Evolutionary conservation across 495 filamentous ascomycete genomes (phyloP).

Genomic region (Xylaria castorea): DNA sequence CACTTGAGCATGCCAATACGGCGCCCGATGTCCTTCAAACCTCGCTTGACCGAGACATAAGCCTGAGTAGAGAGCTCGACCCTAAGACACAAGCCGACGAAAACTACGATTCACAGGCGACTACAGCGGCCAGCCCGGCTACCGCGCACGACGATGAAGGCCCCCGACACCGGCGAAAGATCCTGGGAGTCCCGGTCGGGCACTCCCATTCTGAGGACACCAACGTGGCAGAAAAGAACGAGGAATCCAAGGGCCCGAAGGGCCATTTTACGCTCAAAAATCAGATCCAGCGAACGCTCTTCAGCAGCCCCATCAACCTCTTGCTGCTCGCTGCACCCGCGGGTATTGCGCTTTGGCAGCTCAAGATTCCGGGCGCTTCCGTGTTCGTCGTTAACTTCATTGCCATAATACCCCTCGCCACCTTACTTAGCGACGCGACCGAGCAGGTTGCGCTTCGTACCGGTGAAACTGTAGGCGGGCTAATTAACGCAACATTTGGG

Average conservation of each 20-base stretch:
- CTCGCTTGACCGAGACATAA: conserved; percentile 28
- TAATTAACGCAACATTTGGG: conserved; percentile 90
- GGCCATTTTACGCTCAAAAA: conserved; percentile 67
- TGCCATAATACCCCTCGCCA: conserved; percentile 88
- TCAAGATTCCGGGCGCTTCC: conserved; percentile 58
- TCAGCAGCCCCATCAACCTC: conserved; percentile 86
- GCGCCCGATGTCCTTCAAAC: conserved; percentile 36
- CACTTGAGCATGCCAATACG: conserved; percentile 32
- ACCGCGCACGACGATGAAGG: neutral
- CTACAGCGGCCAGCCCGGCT: conserved; percentile 35
- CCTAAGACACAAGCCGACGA: conserved; percentile 30
- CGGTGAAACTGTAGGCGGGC: conserved; percentile 84
- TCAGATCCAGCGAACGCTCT: conserved; percentile 72
- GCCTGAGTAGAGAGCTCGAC: conserved; percentile 31
- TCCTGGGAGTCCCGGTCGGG: neutral
- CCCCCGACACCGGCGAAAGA: conserved; percentile 16
- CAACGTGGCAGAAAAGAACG: conserved; percentile 46
- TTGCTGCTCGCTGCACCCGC: conserved; percentile 79
- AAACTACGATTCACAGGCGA: conserved; percentile 34
- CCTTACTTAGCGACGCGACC: conserved; percentile 87
- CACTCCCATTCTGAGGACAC: conserved; percentile 33
- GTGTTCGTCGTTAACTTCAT: conserved; percentile 91
- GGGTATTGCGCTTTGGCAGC: conserved; percentile 75
- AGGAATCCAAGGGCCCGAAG: conserved; percentile 48
- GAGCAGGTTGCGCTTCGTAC: conserved; percentile 85